phyloP scores from a whole-genome alignment of 495 filamentous ascomycete species.

The Daldinia childiae region DNA sequence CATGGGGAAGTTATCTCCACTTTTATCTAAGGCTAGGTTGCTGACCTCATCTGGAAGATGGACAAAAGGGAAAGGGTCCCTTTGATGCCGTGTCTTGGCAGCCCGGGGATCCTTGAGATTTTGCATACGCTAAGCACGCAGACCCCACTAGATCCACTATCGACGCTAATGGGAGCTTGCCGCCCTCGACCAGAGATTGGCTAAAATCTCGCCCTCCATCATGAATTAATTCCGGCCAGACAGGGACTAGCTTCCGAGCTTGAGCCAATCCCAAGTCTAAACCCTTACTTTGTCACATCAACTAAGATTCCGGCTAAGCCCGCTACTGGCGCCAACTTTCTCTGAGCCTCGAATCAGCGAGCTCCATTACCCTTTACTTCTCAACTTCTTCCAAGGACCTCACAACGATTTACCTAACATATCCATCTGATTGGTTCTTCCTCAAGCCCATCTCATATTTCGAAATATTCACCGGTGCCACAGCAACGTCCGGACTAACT shows the following conservation, averaged over 20 bases:
- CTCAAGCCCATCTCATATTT: slow-evolving; percentile 15
- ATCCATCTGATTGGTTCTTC: slow-evolving; percentile 27
- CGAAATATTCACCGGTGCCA: slow-evolving; percentile 37
- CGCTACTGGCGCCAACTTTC: slow-evolving; percentile 45
- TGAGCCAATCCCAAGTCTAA: slow-evolving; percentile 40
- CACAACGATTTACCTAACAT: slow-evolving; percentile 18
- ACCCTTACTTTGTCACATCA: slow-evolving; percentile 45
- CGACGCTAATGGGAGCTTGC: slow-evolving; percentile 48
- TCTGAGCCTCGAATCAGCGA: slow-evolving; percentile 39
- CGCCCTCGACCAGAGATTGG: slow-evolving; percentile 45
- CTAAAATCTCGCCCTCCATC: slow-evolving; percentile 35
- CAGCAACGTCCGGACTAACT: slow-evolving; percentile 38
- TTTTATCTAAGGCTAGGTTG: slow-evolving; percentile 18
- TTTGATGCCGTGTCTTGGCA: slow-evolving; percentile 43
- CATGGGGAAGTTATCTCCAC: slow-evolving; percentile 31
- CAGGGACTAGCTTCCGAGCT: slow-evolving; percentile 43
- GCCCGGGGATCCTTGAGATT: slow-evolving; percentile 38
- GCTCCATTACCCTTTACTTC: slow-evolving; percentile 16
- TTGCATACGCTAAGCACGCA: slow-evolving; percentile 39
- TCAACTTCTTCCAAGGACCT: slow-evolving; percentile 14
- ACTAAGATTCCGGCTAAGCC: slow-evolving; percentile 43
- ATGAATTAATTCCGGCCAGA: slow-evolving; percentile 39
- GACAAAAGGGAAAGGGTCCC: slow-evolving; percentile 45
- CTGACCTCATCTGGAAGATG: slow-evolving; percentile 43
- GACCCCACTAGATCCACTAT: slow-evolving; percentile 34